Evolutionary conservation across 2,329 filamentous ascomycete species (phyloP), one percentile per base, ranked within the genome.

Genomic region (Monosporascus sp.): DNA sequence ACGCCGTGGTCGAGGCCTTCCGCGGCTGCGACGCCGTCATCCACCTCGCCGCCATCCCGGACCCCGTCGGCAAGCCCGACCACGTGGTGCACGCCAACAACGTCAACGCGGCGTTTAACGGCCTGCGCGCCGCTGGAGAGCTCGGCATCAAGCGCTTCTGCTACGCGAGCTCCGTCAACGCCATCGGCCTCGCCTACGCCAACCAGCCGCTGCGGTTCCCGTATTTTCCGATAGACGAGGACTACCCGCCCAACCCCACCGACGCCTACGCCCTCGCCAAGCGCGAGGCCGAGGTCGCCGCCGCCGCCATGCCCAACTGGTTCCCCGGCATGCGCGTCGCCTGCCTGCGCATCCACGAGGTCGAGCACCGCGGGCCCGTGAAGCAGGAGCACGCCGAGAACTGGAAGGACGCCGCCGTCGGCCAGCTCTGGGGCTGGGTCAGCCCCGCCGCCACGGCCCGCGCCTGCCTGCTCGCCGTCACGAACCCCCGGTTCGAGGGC

Each of bases 181-280:
- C 71, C 6, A 67, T 72, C 20, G 70, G 70, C 0, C 64, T 73
- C 2, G 70, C 70, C 20, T 71, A 35, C 53, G 62, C 69, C 15
- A 67, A 69, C 44, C 67, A 61, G 47, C 67, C 68, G 20, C 54
- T 70, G 17, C 53, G 60, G 5, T 70, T 71, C 51, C 65, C 66
- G 37, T 72, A 70, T 54, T 70, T 72, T 52, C 70, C 69, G 24
- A 62, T 72, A 25, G 69, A 72, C 36, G 69, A 73, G 59, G 64
- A 69, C 7, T 63, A 63, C 22, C 63, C 66, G 1, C 55, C 55
- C 15, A 60, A 59, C 15, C 69, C 70, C 5, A 72, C 67, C 2
- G 71, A 71, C 50, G 50, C 66, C 0, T 71, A 72, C 49, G 67
- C 68, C 5, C 60, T 72, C 2, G 67, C 67, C n/a, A 72, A 72